These are phyloP conservation scores for Onygenales sp. DNA, from an alignment of 2,329 filamentous ascomycete genomes.

Conservation along the genomic window DNA sequence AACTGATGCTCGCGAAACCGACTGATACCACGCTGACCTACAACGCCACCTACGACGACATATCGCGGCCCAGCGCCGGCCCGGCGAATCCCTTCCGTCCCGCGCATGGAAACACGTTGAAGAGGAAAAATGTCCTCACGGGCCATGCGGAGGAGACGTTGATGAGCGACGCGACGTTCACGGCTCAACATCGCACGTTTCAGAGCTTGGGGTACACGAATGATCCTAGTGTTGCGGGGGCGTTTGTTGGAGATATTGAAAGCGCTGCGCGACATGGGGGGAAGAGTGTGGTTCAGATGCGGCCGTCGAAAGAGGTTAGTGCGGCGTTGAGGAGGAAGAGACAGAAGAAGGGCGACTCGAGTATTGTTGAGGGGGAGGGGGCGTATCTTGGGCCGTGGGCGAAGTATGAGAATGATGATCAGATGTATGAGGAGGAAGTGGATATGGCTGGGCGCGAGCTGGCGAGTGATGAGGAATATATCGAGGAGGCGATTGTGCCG, in stretches of 20 bases:
- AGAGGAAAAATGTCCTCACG: constrained; percentile 74
- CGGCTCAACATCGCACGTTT: constrained; percentile 74
- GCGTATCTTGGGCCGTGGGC: constrained; percentile 96
- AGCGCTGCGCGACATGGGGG: constrained; percentile 37
- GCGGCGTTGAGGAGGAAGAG: constrained; percentile 61
- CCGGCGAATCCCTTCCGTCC: constrained; percentile 68
- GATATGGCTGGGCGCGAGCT: constrained; percentile 63
- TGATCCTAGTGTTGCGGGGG: constrained; percentile 34
- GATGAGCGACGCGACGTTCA: constrained; percentile 85
- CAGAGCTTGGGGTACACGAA: constrained; percentile 52
- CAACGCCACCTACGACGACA: constrained; percentile 59
- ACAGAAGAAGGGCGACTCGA: constrained; percentile 75
- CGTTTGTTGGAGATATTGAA: constrained; percentile 40
- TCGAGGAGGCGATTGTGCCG: constrained; percentile 60
- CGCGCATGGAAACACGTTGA: constrained; percentile 46
- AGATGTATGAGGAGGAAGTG: constrained; percentile 56
- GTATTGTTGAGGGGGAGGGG: constrained; percentile 73
- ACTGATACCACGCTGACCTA: constrained; percentile 42
- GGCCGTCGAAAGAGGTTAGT: constrained; percentile 60
- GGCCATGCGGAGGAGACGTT: constrained; percentile 81
- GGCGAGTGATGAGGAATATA: constrained; percentile 68
- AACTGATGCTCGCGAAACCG: constrained; percentile 43
- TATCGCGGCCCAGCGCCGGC: constrained; percentile 56
- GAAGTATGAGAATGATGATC: constrained; percentile 65
- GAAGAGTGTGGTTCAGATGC: constrained; percentile 44